Conservation (phyloP, 768 basidiomycete genomes). For the Russula sp. region DNA sequence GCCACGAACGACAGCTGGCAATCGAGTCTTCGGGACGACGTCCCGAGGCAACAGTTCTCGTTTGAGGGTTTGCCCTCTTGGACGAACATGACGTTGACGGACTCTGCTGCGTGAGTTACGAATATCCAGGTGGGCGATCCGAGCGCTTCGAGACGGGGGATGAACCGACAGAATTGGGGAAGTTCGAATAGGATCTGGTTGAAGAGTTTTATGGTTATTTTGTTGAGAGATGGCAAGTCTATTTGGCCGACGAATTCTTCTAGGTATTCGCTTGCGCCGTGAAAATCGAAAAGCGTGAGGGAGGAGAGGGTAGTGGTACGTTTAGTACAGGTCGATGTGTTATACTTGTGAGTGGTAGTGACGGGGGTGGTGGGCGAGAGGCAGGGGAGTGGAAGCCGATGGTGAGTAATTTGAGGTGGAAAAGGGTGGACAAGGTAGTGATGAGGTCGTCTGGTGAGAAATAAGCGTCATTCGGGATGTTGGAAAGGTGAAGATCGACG, state of each 20-base stretch:
- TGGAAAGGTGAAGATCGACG: not conserved
- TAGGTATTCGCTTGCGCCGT: slow-evolving; percentile 6
- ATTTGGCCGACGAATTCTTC: slow-evolving; percentile 5
- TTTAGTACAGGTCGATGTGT: not conserved
- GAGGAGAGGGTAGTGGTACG: not conserved
- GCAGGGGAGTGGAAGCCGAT: not conserved
- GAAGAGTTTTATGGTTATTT: not conserved
- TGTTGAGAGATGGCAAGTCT: not conserved
- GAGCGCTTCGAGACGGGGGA: not conserved
- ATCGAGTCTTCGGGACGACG: not conserved
- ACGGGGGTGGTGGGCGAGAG: not conserved
- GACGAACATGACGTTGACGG: not conserved
- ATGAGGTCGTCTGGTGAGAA: slow-evolving; percentile 4
- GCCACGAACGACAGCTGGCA: slow-evolving; percentile 10
- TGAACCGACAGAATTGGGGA: slow-evolving; percentile 7
- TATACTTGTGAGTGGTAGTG: not conserved
- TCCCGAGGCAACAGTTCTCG: not conserved
- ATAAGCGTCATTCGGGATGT: slow-evolving; percentile 2
- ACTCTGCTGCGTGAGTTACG: not conserved
- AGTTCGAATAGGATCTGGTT: slow-evolving; percentile 9
- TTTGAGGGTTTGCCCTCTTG: too few species aligned
- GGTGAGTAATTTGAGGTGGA: not conserved
- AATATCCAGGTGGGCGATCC: not conserved
- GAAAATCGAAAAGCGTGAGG: not conserved
- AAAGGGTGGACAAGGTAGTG: not conserved